These are phyloP conservation scores for Globisporangium spiculum DNA, from an alignment of 352 stramenopile species.

Conservation along the genomic window DNA sequence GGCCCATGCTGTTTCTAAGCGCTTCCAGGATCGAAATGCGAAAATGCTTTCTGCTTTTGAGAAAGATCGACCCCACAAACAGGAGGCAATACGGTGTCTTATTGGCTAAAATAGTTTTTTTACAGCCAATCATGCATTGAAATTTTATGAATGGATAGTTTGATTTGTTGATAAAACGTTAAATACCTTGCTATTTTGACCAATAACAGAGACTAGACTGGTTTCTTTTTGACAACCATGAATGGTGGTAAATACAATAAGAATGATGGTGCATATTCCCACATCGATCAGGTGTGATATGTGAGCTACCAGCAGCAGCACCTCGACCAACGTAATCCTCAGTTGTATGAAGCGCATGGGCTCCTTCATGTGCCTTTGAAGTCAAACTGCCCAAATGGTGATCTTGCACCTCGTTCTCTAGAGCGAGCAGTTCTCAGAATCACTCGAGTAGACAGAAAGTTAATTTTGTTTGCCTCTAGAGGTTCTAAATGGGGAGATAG, in stretches of 20 bases:
- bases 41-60: too few relatives aligned
- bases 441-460: neutral
- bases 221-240: neutral
- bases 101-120: neutral
- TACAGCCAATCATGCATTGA: neutral
- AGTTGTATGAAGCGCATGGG: neutral
- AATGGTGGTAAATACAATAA: neutral
- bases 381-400: neutral
- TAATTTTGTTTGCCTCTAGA: neutral
- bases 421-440: neutral
- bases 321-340: neutral
- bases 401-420: neutral
- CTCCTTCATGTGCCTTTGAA: neutral
- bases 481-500: neutral
- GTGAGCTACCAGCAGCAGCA: neutral
- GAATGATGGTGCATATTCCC: neutral
- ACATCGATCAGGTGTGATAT: too few relatives aligned
- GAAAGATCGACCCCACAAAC: neutral
- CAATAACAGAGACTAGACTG: neutral
- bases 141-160: too few relatives aligned
- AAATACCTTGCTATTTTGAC: neutral
- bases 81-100: neutral
- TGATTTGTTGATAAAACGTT: neutral
- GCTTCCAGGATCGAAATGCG: neutral
- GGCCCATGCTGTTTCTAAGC: conserved; percentile 6